Conservation (phyloP, 306 rosid species). For the Herpetospermum pedunculosum region DNA sequence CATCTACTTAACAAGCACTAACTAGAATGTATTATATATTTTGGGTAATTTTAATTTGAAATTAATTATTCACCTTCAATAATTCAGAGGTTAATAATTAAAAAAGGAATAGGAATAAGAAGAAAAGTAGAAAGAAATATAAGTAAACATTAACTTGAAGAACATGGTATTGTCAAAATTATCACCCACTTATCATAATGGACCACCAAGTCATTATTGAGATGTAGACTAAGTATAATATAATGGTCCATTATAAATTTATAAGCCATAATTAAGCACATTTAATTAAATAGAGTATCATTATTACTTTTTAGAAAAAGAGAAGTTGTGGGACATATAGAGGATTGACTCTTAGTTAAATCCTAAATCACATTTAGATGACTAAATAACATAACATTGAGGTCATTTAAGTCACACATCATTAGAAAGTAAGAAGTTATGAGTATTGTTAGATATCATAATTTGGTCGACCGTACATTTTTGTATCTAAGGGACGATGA, state of each 20-base stretch:
- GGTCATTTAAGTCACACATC: no score
- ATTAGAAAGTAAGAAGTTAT: no score
- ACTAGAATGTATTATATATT: neutral
- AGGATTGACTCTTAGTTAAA: neutral
- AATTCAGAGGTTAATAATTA: neutral
- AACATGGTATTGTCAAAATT: neutral
- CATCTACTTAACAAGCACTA: neutral
- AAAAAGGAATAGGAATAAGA: neutral
- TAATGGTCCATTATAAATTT: neutral
- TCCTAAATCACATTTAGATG: neutral
- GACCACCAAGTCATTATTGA: neutral
- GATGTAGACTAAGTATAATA: neutral
- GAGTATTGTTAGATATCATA: no score
- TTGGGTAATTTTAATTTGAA: neutral
- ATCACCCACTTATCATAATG: conserved; percentile 8
- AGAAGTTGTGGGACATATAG: neutral
- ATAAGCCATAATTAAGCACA: conserved; percentile 1
- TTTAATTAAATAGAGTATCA: neutral
- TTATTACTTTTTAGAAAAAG: neutral
- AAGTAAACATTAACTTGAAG: neutral
- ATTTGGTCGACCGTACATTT: no score
- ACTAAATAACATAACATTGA: no score
- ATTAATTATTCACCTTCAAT: neutral
- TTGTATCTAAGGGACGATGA: no score
- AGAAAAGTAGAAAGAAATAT: neutral